phyloP scores from a whole-genome alignment of 2,329 filamentous ascomycete genomes.

The Xylariaceae sp. region DNA sequence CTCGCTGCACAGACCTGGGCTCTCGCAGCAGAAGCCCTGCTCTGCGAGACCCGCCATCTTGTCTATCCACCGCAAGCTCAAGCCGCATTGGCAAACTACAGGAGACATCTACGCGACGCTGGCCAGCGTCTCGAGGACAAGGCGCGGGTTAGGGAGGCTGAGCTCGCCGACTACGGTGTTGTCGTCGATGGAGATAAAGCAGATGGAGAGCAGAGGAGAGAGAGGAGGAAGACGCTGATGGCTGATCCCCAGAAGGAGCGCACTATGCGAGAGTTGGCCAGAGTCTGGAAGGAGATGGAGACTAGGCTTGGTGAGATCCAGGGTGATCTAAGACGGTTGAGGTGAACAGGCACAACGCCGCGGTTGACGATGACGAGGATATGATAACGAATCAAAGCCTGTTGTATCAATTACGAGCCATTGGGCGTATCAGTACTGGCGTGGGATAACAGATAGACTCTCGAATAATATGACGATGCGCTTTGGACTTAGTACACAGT shows the following conservation, averaged over 20 bases:
- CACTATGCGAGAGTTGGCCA: conserved; percentile 53
- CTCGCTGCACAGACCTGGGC: conserved; percentile 44
- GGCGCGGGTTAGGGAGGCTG: conserved; percentile 38
- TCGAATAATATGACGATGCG: too few relatives aligned
- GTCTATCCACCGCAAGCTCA: conserved; percentile 44
- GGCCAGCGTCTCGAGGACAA: conserved; percentile 44
- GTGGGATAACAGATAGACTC: too few relatives aligned
- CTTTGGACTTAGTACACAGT: too few relatives aligned
- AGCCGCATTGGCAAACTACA: conserved; percentile 46
- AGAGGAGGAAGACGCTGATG: conserved; percentile 22
- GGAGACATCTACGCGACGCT: conserved; percentile 48
- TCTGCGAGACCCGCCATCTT: conserved; percentile 35
- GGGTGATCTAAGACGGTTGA: conserved; percentile 42
- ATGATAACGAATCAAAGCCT: too few relatives aligned
- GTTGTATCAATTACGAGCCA: too few relatives aligned
- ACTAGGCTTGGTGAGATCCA: conserved; percentile 49
- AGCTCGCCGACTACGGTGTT: conserved; percentile 52
- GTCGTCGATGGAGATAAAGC: conserved; percentile 43
- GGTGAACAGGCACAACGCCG: conserved; percentile 9
- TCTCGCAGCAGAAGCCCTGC: conserved; percentile 34
- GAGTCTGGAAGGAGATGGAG: conserved; percentile 49
- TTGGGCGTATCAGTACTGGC: too few relatives aligned
- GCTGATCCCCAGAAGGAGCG: conserved; percentile 40
- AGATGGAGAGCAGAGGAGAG: conserved; percentile 29
- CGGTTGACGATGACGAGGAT: too few relatives aligned